Evolutionary conservation across 2,329 filamentous ascomycete genomes (phyloP), one percentile per base, ranked within the genome.

Genomic region (Samsoniella hepiali): DNA sequence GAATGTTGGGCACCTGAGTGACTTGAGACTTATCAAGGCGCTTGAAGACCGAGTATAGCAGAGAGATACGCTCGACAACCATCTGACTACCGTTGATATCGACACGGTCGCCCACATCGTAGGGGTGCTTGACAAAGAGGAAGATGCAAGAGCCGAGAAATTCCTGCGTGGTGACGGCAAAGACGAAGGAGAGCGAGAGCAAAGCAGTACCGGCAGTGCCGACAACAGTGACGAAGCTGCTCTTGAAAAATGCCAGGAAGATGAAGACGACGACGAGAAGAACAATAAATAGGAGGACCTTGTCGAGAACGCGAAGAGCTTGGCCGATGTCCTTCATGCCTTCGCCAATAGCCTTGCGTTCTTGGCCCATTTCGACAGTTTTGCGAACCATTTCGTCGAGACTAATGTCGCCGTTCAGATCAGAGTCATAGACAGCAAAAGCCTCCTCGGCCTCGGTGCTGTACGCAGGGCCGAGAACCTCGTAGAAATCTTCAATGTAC

Each of bases 131-230:
- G 80, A 98, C 92, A 71, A 99, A 99, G 1, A 99, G 81, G 81
- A 99, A 99, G 72, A 99, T 97, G 80, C 94, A 98, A 44, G 93
- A 97, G 71, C 94, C 94, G n/a, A 99, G 85, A 67, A 99, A 90
- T 76, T 99, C 95, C 76, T 97, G 93, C 3, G 90, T 89, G 1
- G 93, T 97, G 63, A 90, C 89, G 31, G 93, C 89, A 75, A 99
- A 98, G 69, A 97, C 90, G 78, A 99, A 99, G 4, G 94, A 97
- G n/a, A 98, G 81, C 6, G 94, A 98, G 10, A 99, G 86, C 49
- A 99, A 83, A 0, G 95, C 90, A 1, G 95, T 97, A 67, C 94
- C 94, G 57, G 93, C 92, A 10, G 93, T 96, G 5, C 93, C 90
- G 45, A 97, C 84, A 6, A 92, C 96, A 3, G 90, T 91, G 61